Evolutionary conservation across 129 eudicot species (phyloP), one percentile per base, ranked within the genome.

Genomic region (Artemisia tridentata): DNA sequence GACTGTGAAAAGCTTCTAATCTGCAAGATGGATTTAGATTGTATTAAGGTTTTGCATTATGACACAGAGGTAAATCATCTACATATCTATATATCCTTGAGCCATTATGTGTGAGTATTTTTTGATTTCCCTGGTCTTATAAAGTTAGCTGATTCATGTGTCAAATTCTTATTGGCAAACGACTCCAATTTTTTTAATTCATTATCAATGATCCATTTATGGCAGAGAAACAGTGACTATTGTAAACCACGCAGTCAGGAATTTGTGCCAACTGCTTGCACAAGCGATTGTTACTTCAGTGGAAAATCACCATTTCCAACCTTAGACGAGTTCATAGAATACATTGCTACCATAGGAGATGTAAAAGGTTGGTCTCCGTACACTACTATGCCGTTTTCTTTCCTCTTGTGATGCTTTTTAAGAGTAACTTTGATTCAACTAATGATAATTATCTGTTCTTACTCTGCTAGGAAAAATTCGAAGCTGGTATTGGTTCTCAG

Each of bases 401-500:
- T 15, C 47, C n/a, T 56, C 23, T 73, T 2, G n/a, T 50, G 38
- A 15, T 64, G 57, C 65, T 73, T 62, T 51, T 7, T 69, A 43
- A 53, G 54, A 72, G 72, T 52, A 38, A 52, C 9, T 51, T 63
- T 21, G 45, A 64, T 18, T 56, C 46, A 65, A 3, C 59, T 27
- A 25, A 45, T 66, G 34, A 23, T 67, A 43, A 27, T 66, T 25
- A 3, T 9, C 14, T 67, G 62, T 46, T 66, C 29, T 77, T 59
- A n/a, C 43, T 17, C 15, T 78, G 58, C 46, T 65, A 89, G 95
- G 95, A 31, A 92, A 87, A 79, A 92, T 92, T 54, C 79, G 89
- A 63, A 87, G 98, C 79, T 92, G 98, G 98, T 89, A 80, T 74
- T 92, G 95, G 96, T 92, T 92, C 84, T 89, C 98, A 16, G 96